phyloP scores from a whole-genome alignment of 805 yeast genomes.

The Candida peoriensis region DNA sequence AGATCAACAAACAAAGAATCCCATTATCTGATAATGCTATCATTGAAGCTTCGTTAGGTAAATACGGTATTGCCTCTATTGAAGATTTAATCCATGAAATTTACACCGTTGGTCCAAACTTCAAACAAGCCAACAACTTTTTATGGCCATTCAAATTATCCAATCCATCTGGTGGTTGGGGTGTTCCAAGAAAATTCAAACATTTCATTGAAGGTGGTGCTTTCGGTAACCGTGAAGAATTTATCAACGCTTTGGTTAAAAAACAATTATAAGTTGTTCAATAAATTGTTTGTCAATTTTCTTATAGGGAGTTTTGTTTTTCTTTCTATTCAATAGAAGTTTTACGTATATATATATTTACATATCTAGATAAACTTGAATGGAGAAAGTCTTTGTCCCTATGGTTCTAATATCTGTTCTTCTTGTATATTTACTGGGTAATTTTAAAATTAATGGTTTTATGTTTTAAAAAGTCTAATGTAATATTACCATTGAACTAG shows the following conservation, averaged over 20 bases:
- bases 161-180: constrained; percentile 98
- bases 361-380: constrained; percentile 5
- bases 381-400: constrained; percentile 10
- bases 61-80: constrained; percentile 86
- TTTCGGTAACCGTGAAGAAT: constrained; percentile 96
- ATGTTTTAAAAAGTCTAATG: no score
- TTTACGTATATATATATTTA: constrained; percentile 1
- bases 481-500: no score
- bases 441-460: no score
- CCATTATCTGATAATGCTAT: constrained; percentile 83
- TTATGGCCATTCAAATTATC: constrained; percentile 97
- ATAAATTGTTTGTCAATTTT: constrained; percentile 1
- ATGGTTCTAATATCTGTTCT: background rate
- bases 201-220: constrained; percentile 98
- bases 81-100: constrained; percentile 97
- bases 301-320: constrained; percentile 3
- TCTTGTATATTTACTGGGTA: constrained; percentile 3
- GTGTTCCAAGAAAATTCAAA: constrained; percentile 93
- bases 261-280: constrained; percentile 26
- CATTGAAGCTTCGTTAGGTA: constrained; percentile 83
- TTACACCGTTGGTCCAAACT: constrained; percentile 95
- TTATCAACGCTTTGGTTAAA: constrained; percentile 89
- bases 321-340: background rate
- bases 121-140: constrained; percentile 98
- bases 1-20: constrained; percentile 93